Conservation (phyloP, 1,139 yeast species). For the Taphrina confusa region DNA sequence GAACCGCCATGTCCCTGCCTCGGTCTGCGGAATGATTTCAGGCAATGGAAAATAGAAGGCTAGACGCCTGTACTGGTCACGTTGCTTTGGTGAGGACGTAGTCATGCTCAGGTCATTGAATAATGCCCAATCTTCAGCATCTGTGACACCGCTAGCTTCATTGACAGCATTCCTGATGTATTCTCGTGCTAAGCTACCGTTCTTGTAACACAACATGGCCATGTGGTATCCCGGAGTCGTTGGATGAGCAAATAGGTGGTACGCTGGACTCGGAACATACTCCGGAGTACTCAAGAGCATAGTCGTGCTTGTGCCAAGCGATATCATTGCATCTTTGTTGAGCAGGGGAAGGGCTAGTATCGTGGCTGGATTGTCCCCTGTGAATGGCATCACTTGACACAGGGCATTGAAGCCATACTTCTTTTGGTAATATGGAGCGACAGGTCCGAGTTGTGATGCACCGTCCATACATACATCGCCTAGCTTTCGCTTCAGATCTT, state of each 20-base stretch:
- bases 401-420: slow-evolving; percentile 58
- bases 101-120: slow-evolving; percentile 54
- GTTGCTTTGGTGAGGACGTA: slow-evolving; percentile 45
- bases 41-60: slow-evolving; percentile 87
- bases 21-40: slow-evolving; percentile 82
- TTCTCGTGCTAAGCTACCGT: slow-evolving; percentile 87
- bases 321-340: slow-evolving; percentile 68
- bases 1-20: slow-evolving; percentile 44
- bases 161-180: slow-evolving; percentile 67
- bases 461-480: slow-evolving; percentile 52
- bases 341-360: slow-evolving; percentile 76
- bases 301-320: slow-evolving; percentile 89
- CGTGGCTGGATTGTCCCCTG: slow-evolving; percentile 92
- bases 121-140: slow-evolving; percentile 56
- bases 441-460: slow-evolving; percentile 44
- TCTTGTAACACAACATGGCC: slow-evolving; percentile 96
- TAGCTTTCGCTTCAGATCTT: slow-evolving; percentile 53
- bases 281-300: slow-evolving; percentile 76
- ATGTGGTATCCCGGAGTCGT: slow-evolving; percentile 72
- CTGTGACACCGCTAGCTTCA: slow-evolving; percentile 44
- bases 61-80: slow-evolving; percentile 46
- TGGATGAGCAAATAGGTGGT: slow-evolving; percentile 85
- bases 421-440: slow-evolving; percentile 61
- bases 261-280: slow-evolving; percentile 75
- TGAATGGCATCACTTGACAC: slow-evolving; percentile 68